A percentile compares a stretch with the other conserved stretches of the same genome.
Evolutionary conservation across 2,329 filamentous ascomycete species (phyloP).

Genomic region (Penicillium vulpinum): DNA sequence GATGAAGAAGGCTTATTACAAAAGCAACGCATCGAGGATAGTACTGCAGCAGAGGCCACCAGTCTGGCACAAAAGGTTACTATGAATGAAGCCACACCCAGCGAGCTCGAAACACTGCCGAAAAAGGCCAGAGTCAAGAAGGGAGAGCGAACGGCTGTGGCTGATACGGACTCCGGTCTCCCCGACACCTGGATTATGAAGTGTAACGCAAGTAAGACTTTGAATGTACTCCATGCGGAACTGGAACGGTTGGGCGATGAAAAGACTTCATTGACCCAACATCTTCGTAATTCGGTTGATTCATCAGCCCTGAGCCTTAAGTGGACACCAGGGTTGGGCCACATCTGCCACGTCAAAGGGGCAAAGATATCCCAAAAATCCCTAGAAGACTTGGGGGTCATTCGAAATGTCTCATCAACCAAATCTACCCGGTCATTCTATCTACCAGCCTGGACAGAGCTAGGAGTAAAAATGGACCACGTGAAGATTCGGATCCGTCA

Average conservation of each 20-base stretch:
- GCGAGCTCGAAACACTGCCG: constrained; percentile 58
- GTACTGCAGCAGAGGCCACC: constrained; percentile 68
- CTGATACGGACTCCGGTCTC: constrained; percentile 39
- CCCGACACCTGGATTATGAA: constrained; percentile 65
- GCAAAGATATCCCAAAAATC: constrained; percentile 60
- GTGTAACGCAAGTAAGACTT: constrained; percentile 62
- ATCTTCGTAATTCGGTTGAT: constrained; percentile 61
- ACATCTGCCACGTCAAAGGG: constrained; percentile 87
- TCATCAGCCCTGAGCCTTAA: constrained; percentile 71
- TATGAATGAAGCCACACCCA: constrained; percentile 61
- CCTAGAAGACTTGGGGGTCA: constrained; percentile 45
- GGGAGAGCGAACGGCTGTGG: constrained; percentile 25
- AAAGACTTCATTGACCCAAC: constrained; percentile 61
- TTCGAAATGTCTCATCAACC: constrained; percentile 69
- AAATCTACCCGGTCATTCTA: constrained; percentile 85
- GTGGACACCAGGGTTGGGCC: constrained; percentile 83
- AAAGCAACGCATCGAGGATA: constrained; percentile 74
- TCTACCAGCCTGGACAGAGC: constrained; percentile 75
- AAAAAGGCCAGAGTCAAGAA: constrained; percentile 46
- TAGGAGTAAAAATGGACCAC: constrained; percentile 79
- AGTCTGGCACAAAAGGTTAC: constrained; percentile 72
- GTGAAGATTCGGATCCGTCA: constrained; percentile 72
- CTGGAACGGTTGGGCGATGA: constrained; percentile 62
- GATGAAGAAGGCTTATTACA: constrained; percentile 89
- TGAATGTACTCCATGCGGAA: constrained; percentile 67